Percentiles rank a stretch among this genome's conserved stretches.
These are phyloP conservation scores for Skeletonema marinoi DNA, from an alignment of 108 stramenopile genomes.

Conservation along the genomic window DNA sequence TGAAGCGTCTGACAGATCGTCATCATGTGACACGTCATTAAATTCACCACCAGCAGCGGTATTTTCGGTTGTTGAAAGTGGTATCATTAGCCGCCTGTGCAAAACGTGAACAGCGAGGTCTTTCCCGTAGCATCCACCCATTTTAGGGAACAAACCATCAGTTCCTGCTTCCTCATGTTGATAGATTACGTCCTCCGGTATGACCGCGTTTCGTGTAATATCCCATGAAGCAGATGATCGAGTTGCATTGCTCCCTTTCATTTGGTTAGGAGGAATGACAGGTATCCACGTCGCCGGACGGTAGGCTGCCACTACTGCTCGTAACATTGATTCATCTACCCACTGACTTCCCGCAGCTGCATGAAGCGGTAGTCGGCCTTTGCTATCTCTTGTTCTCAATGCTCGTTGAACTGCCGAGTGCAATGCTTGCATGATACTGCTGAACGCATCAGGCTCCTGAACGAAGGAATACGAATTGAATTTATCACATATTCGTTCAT, in stretches of 20 bases:
- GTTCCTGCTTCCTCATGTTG: background rate
- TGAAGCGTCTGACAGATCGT: background rate
- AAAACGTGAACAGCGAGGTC: constrained; percentile 21
- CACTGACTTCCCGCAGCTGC: constrained; percentile 25
- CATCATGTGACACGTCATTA: background rate
- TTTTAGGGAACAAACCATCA: constrained; percentile 22
- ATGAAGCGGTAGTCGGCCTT: constrained; percentile 39
- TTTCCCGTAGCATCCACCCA: constrained; percentile 17
- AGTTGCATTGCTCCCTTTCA: background rate
- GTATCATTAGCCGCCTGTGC: constrained; percentile 2
- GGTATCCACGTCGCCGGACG: constrained; percentile 27
- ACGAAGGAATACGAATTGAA: background rate
- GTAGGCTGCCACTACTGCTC: constrained; percentile 19
- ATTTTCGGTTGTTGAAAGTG: background rate
- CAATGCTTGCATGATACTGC: background rate
- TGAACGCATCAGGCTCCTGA: background rate
- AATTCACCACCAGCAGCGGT: background rate
- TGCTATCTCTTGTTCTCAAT: constrained; percentile 23
- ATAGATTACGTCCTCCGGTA: background rate
- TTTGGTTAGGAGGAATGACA: constrained; percentile 3
- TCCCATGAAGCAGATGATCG: constrained; percentile 13
- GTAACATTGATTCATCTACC: constrained; percentile 19
- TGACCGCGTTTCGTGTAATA: constrained; percentile 6
- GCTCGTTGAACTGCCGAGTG: constrained; percentile 9
- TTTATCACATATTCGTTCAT: constrained; percentile 3